Conservation (phyloP, 2,329 filamentous ascomycete species). For the Sporothrix schenckii region DNA sequence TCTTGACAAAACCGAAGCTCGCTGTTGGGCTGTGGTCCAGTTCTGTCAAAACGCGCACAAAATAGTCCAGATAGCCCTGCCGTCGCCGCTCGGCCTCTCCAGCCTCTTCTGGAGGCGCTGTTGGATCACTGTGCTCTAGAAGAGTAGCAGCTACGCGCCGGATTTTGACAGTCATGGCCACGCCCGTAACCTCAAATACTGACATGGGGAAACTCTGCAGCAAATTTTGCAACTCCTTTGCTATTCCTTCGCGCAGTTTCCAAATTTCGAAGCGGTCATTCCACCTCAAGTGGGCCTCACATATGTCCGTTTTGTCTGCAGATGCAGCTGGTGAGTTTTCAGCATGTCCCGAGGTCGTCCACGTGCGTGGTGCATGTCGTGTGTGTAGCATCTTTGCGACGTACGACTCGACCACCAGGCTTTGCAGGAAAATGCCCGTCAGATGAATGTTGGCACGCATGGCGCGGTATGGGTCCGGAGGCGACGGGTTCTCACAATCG, state of each 20-base stretch:
- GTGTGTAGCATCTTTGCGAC: slow-evolving; percentile 20
- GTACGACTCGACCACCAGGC: slow-evolving; percentile 13
- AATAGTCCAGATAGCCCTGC: slow-evolving; percentile 21
- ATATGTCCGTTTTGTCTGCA: not conserved
- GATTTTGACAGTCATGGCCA: slow-evolving; percentile 22
- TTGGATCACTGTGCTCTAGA: slow-evolving; percentile 10
- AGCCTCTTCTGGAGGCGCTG: slow-evolving; percentile 8
- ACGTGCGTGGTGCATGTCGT: not conserved
- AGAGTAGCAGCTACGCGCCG: slow-evolving; percentile 17
- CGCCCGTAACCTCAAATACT: slow-evolving; percentile 9
- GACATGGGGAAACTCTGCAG: slow-evolving; percentile 19
- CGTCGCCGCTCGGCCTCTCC: slow-evolving; percentile 4
- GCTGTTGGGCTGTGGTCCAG: slow-evolving; percentile 20
- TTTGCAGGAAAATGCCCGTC: slow-evolving; percentile 11
- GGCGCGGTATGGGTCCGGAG: slow-evolving; percentile 7
- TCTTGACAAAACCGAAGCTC: slow-evolving; percentile 23
- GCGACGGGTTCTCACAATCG: not conserved
- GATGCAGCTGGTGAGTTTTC: not conserved
- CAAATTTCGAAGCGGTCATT: slow-evolving; percentile 19
- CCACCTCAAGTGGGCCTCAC: not conserved
- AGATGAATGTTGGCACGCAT: slow-evolving; percentile 16
- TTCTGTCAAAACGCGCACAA: slow-evolving; percentile 21
- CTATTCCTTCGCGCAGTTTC: slow-evolving; percentile 20
- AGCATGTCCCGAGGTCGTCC: not conserved
- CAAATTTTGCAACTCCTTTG: slow-evolving; percentile 1